Percentiles rank a stretch among this genome's conserved stretches.
Conservation (phyloP, 108 stramenopile species). For the Aurantiochytrium sp. region DNA sequence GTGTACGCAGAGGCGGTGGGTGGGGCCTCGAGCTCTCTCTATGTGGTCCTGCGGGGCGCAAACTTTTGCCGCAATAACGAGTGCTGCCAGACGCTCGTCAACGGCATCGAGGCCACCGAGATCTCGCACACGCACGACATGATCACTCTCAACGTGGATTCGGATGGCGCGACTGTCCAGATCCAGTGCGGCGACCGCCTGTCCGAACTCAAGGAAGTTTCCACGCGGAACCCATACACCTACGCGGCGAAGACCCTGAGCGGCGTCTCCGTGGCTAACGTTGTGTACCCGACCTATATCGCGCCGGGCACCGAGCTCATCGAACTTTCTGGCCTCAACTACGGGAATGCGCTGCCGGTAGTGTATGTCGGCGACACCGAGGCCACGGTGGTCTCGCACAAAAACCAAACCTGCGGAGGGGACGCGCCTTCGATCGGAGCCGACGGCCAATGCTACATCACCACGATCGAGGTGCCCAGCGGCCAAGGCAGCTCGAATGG, state of each 20-base stretch:
- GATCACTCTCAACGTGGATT: not conserved
- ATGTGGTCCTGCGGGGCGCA: not conserved
- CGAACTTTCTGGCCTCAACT: not conserved
- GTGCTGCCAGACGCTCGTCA: not conserved
- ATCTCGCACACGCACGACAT: not conserved
- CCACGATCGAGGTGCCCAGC: not conserved
- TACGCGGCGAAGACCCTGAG: not conserved
- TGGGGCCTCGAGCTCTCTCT: not conserved
- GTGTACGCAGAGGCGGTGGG: slow-evolving; percentile 2
- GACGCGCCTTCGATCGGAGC: not conserved
- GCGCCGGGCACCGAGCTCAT: not conserved
- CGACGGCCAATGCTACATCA: not conserved
- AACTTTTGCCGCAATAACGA: not conserved
- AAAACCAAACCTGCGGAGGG: not conserved
- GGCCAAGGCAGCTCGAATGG: slow-evolving; percentile 11
- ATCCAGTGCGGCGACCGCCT: not conserved
- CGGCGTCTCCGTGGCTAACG: not conserved
- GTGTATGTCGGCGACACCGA: not conserved
- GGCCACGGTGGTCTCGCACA: not conserved
- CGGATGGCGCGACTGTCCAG: not conserved
- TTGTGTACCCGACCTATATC: not conserved
- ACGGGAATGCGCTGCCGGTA: not conserved
- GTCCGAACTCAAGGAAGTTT: not conserved
- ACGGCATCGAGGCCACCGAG: not conserved
- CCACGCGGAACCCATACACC: not conserved